Evolutionary conservation across 805 yeast genomes (phyloP).

Genomic region (Metschnikowia santaceciliae): DNA sequence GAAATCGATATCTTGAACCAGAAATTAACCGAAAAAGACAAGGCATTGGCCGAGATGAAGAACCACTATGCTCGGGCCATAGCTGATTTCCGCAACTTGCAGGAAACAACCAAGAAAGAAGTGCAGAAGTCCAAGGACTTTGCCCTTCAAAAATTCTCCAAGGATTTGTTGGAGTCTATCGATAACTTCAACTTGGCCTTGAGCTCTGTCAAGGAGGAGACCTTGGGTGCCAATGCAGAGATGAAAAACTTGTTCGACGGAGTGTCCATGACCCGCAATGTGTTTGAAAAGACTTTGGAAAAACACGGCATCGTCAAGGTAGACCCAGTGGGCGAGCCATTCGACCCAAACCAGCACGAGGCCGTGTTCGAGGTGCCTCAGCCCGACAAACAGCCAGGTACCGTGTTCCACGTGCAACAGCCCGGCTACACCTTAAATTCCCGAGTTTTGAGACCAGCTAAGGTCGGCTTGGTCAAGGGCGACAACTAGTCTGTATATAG

Average conservation of each 20-base stretch:
- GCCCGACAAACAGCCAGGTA: conserved; percentile 86
- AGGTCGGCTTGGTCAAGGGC: conserved; percentile 86
- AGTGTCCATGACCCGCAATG: conserved; percentile 82
- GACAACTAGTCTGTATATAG: conserved; percentile 13
- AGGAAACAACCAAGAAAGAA: conserved; percentile 85
- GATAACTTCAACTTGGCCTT: conserved; percentile 90
- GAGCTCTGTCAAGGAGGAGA: conserved; percentile 62
- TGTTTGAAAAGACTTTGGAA: conserved; percentile 77
- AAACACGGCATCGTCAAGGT: conserved; percentile 79
- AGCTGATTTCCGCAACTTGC: conserved; percentile 91
- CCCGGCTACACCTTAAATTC: conserved; percentile 81
- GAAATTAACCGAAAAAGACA: conserved; percentile 57
- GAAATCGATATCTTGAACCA: conserved; percentile 36
- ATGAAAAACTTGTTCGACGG: conserved; percentile 79
- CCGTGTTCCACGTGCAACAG: conserved; percentile 90
- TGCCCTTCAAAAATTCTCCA: conserved; percentile 89
- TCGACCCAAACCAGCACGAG: conserved; percentile 90
- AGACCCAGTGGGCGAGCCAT: conserved; percentile 78
- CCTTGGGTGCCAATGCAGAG: conserved; percentile 38
- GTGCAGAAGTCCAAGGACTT: conserved; percentile 82
- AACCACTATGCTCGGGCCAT: conserved; percentile 78
- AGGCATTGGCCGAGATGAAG: conserved; percentile 76
- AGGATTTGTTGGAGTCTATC: conserved; percentile 81
- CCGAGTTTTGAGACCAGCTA: conserved; percentile 90
- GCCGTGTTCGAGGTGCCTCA: conserved; percentile 87